Conservation (phyloP, 129 eudicot genomes). For the Sambucus nigra region DNA sequence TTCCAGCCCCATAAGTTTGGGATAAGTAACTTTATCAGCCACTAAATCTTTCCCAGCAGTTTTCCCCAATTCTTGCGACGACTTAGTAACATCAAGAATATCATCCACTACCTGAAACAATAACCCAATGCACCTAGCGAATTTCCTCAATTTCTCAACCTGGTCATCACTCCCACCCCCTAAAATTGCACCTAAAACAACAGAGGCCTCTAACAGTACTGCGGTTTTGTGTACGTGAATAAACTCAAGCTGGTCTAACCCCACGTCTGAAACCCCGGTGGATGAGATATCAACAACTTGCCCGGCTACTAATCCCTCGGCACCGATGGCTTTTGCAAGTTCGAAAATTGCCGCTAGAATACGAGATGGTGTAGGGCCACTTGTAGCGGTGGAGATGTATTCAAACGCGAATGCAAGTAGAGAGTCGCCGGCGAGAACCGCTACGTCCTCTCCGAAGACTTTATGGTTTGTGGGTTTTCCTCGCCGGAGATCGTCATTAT, state of each 20-base stretch:
- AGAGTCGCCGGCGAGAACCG: constrained; percentile 66
- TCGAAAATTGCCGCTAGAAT: constrained; percentile 44
- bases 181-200: constrained; percentile 62
- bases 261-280: constrained; percentile 35
- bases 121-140: constrained; percentile 61
- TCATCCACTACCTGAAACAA: constrained; percentile 78
- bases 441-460: constrained; percentile 65
- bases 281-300: constrained; percentile 61
- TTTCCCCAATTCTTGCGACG: constrained; percentile 70
- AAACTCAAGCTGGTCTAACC: constrained; percentile 50
- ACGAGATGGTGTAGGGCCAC: constrained; percentile 29
- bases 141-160: constrained; percentile 50
- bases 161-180: constrained; percentile 59
- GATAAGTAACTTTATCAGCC: constrained; percentile 54
- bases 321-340: constrained; percentile 54
- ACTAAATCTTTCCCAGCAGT: constrained; percentile 72
- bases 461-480: constrained; percentile 68
- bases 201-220: constrained; percentile 51
- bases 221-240: constrained; percentile 75
- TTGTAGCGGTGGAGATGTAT: constrained; percentile 34
- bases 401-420: constrained; percentile 58
- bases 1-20: constrained; percentile 60
- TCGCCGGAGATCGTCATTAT: constrained; percentile 63
- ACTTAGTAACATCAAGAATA: constrained; percentile 59
- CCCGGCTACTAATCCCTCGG: constrained; percentile 70